These are phyloP conservation scores for Asclepias syriaca DNA, from an alignment of 257 asterid genomes.

Conservation along the genomic window DNA sequence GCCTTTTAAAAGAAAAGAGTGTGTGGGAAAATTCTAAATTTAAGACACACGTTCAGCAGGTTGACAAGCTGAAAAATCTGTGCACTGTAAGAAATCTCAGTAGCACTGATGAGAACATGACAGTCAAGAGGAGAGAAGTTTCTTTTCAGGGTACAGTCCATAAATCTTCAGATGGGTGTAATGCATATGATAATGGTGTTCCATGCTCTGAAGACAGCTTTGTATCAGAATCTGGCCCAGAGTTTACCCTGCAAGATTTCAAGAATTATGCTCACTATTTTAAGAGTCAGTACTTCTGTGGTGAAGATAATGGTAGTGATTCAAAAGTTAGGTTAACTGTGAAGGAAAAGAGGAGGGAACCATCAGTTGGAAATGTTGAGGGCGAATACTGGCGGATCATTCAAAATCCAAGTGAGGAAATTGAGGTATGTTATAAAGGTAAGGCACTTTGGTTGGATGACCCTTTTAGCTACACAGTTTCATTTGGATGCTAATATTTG, in stretches of 20 bases:
- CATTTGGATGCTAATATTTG: constrained; percentile 16
- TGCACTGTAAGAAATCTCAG: constrained; percentile 28
- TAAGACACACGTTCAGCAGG: constrained; percentile 43
- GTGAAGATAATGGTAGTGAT: constrained; percentile 22
- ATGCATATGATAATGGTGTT: constrained; percentile 25
- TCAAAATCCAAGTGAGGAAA: constrained; percentile 64
- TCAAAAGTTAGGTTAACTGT: constrained; percentile 12
- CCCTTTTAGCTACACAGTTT: constrained; percentile 5
- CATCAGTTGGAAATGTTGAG: constrained; percentile 51
- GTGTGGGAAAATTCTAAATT: constrained; percentile 47
- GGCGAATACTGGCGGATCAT: constrained; percentile 87
- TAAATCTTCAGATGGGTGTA: constrained; percentile 21
- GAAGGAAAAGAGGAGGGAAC: constrained; percentile 25
- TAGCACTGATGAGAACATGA: constrained; percentile 27
- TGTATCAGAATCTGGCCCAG: constrained; percentile 49
- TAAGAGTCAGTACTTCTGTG: constrained; percentile 57
- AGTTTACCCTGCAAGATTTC: constrained; percentile 50
- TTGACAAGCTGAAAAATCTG: constrained; percentile 39
- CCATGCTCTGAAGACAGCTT: constrained; percentile 19
- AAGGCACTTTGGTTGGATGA: constrained; percentile 14
- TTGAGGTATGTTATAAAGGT: constrained; percentile 49
- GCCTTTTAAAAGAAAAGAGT: constrained; percentile 34
- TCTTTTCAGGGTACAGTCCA: constrained; percentile 11
- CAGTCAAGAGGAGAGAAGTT: constrained; percentile 30
- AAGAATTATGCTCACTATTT: constrained; percentile 67